Evolutionary conservation across 2,329 filamentous ascomycete genomes (phyloP), one percentile per base, ranked within the genome.

Genomic region (Ophiostoma perfectum): DNA sequence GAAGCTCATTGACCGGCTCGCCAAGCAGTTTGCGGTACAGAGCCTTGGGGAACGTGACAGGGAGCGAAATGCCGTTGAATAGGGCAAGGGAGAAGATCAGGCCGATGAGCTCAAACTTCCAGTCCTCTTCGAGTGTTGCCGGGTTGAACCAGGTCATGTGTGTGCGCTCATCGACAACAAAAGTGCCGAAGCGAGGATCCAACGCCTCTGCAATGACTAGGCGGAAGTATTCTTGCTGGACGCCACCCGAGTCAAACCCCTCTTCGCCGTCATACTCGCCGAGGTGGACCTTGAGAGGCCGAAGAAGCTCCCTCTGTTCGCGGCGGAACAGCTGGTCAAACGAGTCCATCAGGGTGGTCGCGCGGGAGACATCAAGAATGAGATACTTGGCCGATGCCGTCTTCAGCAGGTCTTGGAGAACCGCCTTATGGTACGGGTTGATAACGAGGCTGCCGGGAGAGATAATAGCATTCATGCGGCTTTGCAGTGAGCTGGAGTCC

Each of bases 171-270:
- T 98, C 93, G 44, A 92, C 84, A 0, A 88, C 90, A 76, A 98
- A 98, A 67, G 90, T 87, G 1, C 90, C 93, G 74, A 90, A 92
- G 60, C 88, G 84, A 4, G 92, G 90, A 73, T 92, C 84, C 63
- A 98, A 83, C 3, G 90, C 91, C 74, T 96, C 89, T 0, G 87
- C 86, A 73, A 97, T 88, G 18, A 91, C 88, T 41, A 97, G 79
- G 16, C 92, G 88, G 79, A 99, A 98, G 76, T 97, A 98, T 72
- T 99, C 95, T 76, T 97, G 93, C 74, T 97, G 94, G 0, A 99
- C 93, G 71, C 95, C 95, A 60, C 95, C 95, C 65, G 94, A 92
- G 77, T 99, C 95, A 45, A 96, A 87, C 0, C 95, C 95, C 76
- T 96, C 89, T 77, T 98, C 95, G 42, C 92, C 92, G 67, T 83